Conservation (phyloP, 2,329 filamentous ascomycete species). For the Seiridium cupressi region DNA sequence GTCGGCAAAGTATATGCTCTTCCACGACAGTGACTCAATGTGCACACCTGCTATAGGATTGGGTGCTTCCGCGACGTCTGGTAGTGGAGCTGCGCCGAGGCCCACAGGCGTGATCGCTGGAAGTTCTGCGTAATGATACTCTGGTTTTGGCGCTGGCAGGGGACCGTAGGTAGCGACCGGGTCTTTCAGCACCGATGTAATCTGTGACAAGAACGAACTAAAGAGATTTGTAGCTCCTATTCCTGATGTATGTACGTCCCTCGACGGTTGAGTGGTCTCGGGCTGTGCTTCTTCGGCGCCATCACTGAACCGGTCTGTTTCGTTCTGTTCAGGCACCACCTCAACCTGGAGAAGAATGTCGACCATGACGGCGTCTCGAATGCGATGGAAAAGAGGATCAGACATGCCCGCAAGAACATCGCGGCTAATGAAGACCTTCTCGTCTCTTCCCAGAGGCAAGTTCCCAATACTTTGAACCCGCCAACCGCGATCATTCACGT, state of each 20-base stretch:
- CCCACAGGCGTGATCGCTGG: constrained; percentile 54
- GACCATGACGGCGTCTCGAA: constrained; percentile 70
- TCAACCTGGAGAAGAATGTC: constrained; percentile 68
- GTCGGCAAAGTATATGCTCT: constrained; percentile 67
- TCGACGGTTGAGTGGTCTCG: constrained; percentile 17
- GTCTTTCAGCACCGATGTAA: constrained; percentile 49
- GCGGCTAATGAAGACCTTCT: constrained; percentile 77
- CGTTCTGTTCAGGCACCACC: constrained; percentile 11
- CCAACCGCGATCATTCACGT: constrained; percentile 48
- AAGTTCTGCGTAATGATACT: constrained; percentile 44
- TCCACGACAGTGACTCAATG: constrained; percentile 61
- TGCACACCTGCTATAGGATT: constrained; percentile 34
- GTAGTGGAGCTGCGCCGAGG: constrained; percentile 66
- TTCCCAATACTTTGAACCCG: constrained; percentile 79
- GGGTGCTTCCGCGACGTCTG: constrained; percentile 59
- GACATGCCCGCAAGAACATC: constrained; percentile 73
- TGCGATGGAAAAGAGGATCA: constrained; percentile 80
- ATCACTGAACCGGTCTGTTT: constrained; percentile 20
- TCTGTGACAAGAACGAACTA: constrained; percentile 40
- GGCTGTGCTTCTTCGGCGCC: constrained; percentile 24
- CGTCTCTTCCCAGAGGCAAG: constrained; percentile 79
- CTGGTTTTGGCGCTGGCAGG: constrained; percentile 25
- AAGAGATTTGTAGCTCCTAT: constrained; percentile 26
- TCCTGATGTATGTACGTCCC: constrained; percentile 18
- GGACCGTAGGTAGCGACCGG: constrained; percentile 35